Evolutionary conservation across 257 asterid genomes (phyloP), one percentile per base, ranked within the genome.

Genomic region (Ilex aquifolium): DNA sequence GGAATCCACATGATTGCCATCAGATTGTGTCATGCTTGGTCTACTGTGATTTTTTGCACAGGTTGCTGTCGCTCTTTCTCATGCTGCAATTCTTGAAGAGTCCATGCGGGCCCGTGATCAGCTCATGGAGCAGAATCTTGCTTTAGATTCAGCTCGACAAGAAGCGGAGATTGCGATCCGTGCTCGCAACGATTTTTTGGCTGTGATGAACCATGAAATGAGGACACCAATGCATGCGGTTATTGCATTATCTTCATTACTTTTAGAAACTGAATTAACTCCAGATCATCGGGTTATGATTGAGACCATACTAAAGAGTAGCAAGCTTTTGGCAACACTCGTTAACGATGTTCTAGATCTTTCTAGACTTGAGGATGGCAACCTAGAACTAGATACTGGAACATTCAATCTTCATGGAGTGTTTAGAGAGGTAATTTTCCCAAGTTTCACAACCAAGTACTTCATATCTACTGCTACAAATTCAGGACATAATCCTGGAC

Each of bases 11-110:
- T 21, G 27, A 21, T 21, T 21, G 27, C 27, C 27, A 21, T 21
- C 27, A 21, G 27, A 21, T 21, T 36, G 42, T 36, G 42, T 36
- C 42, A 4, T 36, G 42, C 42, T 36, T 8, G 1, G 8, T 36
- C 42, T 36, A 4, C 42, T 36, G 42, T 36, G 8, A 36, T 36
- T 31, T 29, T 36, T 63, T 78, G 57, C 40, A 64, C 61, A 87
- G 95, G 95, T 87, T 52, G 93, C 95, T 5, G 95, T 87, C 56
- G 92, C 95, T 59, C 93, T 87, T 68, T 87, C 95, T 51, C 93
- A 87, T 72, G 95, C 95, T 59, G 95, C 86, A 27, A 87, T 87
- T 66, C 57, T 87, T 56, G 93, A 87, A 72, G 95, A 87, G 70
- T 87, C 95, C 11, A 80, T 70, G 82, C 64, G 79, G 66, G 84